Evolutionary conservation across 1,139 yeast species (phyloP), one percentile per base, ranked within the genome.

Genomic region (Hansenula sp.): DNA sequence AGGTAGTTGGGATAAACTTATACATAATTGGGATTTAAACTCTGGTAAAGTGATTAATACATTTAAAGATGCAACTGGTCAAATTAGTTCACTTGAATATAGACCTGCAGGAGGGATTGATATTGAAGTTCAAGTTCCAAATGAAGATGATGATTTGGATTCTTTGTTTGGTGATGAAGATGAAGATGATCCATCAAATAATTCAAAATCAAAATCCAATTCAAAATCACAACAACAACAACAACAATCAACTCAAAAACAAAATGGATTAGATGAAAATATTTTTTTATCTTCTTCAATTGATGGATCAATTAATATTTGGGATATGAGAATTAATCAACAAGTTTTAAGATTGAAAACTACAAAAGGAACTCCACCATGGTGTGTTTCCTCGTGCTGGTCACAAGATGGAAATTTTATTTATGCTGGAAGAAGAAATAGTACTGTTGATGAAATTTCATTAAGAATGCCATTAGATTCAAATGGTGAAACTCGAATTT

Each of bases 341-440:
- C 61, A 68, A 2, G 82, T 80, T 0, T 71, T 82, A 3, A 68
- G 75, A 30, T 62, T 85, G 19, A 78, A 79, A 2, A 76, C 81
- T 4, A 79, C 88, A 0, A 68, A 73, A 7, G 79, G 79, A 1
- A 75, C 81, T 0, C 96, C 97, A 1, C 98, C 98, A 0, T 92
- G 97, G 97, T 84, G 96, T 62, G 82, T 85, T 75, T 76, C 88
- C n/a, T 81, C 96, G 1, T 77, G 88, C 39, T 94, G 97, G 97
- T 82, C 96, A 6, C 70, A 72, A 41, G 82, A 82, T 53, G 98
- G 98, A 9, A 82, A 86, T 44, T 71, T 68, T 36, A 73, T 90
- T 13, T 92, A 73, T 55, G 89, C 82, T 4, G 98, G 98, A 1
- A 74, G 98, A 48, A 75, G 98, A 59, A 92, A 90, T 59, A 83